Percentiles rank a stretch among this genome's conserved stretches.
phyloP scores from a whole-genome alignment of 495 filamentous ascomycete species.

The Aspergillus saccharolyticus region DNA sequence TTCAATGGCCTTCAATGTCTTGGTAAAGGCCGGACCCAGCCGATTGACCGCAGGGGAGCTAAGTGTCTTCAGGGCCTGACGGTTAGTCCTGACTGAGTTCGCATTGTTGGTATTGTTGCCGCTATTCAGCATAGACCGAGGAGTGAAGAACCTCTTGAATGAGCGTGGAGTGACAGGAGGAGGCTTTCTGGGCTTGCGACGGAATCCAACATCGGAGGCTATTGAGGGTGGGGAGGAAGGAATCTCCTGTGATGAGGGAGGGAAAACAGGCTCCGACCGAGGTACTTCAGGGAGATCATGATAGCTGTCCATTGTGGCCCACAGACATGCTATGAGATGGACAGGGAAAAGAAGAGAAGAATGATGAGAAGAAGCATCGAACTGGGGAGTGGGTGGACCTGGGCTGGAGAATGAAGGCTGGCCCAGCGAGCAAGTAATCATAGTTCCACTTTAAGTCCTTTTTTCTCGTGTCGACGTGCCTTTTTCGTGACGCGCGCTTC shows the following conservation, averaged over 20 bases:
- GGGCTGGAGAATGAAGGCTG: background rate
- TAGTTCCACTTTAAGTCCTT: background rate
- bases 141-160: constrained; percentile 82
- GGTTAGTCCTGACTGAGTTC: constrained; percentile 46
- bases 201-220: constrained; percentile 37
- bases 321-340: constrained; percentile 22
- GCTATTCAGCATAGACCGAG: constrained; percentile 46
- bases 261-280: constrained; percentile 40
- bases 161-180: constrained; percentile 65
- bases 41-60: constrained; percentile 60
- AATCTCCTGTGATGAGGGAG: constrained; percentile 31
- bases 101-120: constrained; percentile 38
- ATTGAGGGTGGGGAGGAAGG: constrained; percentile 47
- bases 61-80: constrained; percentile 66
- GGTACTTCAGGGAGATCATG: constrained; percentile 37
- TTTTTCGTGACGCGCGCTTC: constrained; percentile 26
- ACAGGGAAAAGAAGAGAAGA: constrained; percentile 3
- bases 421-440: background rate
- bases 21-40: constrained; percentile 42
- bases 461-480: constrained; percentile 24
- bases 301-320: constrained; percentile 33
- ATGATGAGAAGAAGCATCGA: background rate
- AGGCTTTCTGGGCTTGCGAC: constrained; percentile 42
- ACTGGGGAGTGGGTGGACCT: constrained; percentile 18
- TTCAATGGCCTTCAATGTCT: constrained; percentile 33